phyloP scores from a whole-genome alignment of 352 stramenopile genomes.

The Phytophthora nicotianae region DNA sequence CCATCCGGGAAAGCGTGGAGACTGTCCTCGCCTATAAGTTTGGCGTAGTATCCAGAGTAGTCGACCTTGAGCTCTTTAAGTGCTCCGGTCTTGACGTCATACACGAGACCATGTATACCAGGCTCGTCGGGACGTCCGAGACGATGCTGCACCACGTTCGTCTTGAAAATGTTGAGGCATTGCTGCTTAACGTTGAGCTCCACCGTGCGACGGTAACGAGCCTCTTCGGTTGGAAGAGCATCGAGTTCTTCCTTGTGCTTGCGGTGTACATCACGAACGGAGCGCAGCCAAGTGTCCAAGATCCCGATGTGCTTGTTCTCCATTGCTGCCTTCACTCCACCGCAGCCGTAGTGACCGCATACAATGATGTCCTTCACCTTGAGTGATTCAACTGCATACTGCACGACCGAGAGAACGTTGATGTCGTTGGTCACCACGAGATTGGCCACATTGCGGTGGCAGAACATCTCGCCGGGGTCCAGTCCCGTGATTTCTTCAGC shows the following conservation, averaged over 20 bases:
- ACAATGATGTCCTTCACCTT: conserved; percentile 93
- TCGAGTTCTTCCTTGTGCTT: conserved; percentile 38
- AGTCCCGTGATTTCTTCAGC: conserved; percentile 87
- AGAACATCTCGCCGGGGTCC: conserved; percentile 86
- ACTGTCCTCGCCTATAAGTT: conserved; percentile 57
- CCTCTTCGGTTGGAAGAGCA: conserved; percentile 33
- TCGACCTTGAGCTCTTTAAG: conserved; percentile 79
- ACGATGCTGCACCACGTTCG: conserved; percentile 79
- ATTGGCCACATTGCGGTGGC: conserved; percentile 91
- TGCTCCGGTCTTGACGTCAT: conserved; percentile 65
- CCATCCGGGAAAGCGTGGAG: conserved; percentile 64
- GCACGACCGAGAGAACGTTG: conserved; percentile 65
- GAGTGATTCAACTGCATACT: conserved; percentile 88
- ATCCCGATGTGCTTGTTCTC: conserved; percentile 81
- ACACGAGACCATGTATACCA: conserved; percentile 78
- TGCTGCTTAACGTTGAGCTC: conserved; percentile 89
- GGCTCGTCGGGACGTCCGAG: conserved; percentile 68
- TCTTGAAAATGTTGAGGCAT: conserved; percentile 88
- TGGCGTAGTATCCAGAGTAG: conserved; percentile 49
- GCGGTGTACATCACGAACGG: conserved; percentile 80
- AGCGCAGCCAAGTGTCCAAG: conserved; percentile 92
- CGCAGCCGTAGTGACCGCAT: conserved; percentile 92
- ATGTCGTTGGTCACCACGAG: conserved; percentile 72
- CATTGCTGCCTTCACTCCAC: conserved; percentile 85
- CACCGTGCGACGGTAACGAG: conserved; percentile 55